Conservation (phyloP, 1,284 basidiomycete species). For the Moniliophthora roreri region DNA sequence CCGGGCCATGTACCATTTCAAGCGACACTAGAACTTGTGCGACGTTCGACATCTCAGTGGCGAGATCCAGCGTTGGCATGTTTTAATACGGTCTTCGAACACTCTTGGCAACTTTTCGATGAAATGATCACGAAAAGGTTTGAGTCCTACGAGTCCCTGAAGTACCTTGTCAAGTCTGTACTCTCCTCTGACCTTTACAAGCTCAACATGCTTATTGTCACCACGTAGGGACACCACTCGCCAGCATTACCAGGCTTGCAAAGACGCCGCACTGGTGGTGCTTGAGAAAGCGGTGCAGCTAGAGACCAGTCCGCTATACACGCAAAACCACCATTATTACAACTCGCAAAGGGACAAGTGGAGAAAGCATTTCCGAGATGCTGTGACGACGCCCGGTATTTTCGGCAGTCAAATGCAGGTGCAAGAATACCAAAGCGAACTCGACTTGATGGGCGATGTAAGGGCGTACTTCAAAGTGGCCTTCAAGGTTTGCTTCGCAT, state of each 20-base stretch:
- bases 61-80: slow-evolving; percentile 36
- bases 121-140: slow-evolving; percentile 2
- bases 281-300: slow-evolving; percentile 9
- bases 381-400: not conserved
- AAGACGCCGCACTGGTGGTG: not conserved
- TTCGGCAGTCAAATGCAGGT: not conserved
- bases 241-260: slow-evolving; percentile 6
- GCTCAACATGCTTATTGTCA: not conserved
- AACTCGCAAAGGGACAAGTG: slow-evolving; percentile 6
- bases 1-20: slow-evolving; percentile 50
- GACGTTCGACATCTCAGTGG: slow-evolving; percentile 41
- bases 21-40: slow-evolving; percentile 43
- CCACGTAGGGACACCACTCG: not conserved
- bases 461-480: slow-evolving; percentile 47
- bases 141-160: slow-evolving; percentile 8
- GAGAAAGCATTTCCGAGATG: not conserved
- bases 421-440: slow-evolving; percentile 33
- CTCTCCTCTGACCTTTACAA: not conserved
- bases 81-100: slow-evolving; percentile 31
- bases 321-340: slow-evolving; percentile 11
- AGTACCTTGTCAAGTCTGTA: slow-evolving; percentile 9
- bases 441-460: slow-evolving; percentile 49
- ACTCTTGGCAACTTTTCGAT: slow-evolving; percentile 11
- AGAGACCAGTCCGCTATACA: slow-evolving; percentile 14
- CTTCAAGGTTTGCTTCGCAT: slow-evolving; percentile 10